phyloP scores from a whole-genome alignment of 75 land plant genomes.

The Larix kaempferi region DNA sequence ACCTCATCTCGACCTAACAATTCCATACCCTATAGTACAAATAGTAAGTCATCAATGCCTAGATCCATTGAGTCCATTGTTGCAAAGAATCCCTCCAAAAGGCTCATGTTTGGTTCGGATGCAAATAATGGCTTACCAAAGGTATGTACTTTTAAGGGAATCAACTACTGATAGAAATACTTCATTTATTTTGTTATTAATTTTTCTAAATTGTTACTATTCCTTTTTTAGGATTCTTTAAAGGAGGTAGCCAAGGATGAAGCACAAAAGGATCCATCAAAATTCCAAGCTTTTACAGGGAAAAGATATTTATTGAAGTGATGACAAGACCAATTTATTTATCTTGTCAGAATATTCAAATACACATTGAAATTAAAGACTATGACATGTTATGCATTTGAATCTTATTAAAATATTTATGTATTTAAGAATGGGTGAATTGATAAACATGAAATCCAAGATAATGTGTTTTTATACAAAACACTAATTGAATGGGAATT shows the following conservation, averaged over 20 bases:
- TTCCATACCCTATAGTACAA: neutral
- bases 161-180: no score
- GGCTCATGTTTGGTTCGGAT: conserved; percentile 12
- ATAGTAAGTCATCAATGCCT: neutral
- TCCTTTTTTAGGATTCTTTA: neutral
- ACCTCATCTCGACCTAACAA: neutral
- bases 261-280: conserved; percentile 1
- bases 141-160: neutral
- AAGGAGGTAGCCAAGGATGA: neutral
- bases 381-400: neutral
- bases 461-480: neutral
- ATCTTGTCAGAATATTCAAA: neutral
- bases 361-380: neutral
- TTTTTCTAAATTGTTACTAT: neutral
- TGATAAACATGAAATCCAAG: neutral
- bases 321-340: neutral
- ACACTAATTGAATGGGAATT: neutral
- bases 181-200: neutral
- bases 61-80: neutral
- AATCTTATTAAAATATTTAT: neutral
- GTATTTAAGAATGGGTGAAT: neutral
- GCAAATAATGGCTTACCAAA: conserved; percentile 4
- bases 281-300: conserved; percentile 8
- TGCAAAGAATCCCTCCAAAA: conserved; percentile 6
- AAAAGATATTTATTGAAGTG: conserved; percentile 7